Conservation (phyloP, 73 alveolate species). For the Tetrahymena malaccensis region DNA sequence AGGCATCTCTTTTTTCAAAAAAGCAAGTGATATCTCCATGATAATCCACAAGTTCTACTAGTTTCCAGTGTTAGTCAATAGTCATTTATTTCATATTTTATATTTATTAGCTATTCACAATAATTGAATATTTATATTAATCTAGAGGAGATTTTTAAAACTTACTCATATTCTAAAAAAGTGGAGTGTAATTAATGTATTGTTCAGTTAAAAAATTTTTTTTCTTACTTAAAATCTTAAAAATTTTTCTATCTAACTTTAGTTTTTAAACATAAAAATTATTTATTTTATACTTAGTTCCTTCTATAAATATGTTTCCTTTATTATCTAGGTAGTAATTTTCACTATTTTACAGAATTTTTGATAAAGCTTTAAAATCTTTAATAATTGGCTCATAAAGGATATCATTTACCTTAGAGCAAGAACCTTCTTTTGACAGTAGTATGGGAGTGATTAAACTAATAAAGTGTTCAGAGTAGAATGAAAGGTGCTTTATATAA, state of each 20-base stretch:
- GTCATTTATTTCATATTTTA: too few relatives aligned
- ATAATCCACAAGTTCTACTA: background rate
- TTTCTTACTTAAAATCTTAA: background rate
- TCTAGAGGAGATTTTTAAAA: background rate
- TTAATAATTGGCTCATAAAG: background rate
- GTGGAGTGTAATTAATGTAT: background rate
- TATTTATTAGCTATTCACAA: too few relatives aligned
- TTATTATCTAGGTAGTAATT: too few relatives aligned
- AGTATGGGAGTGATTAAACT: background rate
- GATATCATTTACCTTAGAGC: background rate
- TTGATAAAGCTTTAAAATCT: background rate
- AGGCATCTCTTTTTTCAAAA: background rate
- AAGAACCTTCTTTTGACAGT: too few relatives aligned
- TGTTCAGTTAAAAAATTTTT: background rate
- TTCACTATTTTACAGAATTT: background rate
- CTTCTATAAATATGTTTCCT: background rate
- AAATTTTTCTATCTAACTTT: background rate
- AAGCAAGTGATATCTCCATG: background rate
- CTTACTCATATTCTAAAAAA: background rate
- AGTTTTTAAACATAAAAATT: too few relatives aligned
- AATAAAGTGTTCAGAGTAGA: background rate
- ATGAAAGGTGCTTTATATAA: background rate
- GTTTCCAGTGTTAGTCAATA: background rate
- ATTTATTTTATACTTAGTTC: too few relatives aligned
- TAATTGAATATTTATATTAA: background rate